Evolutionary conservation across 768 basidiomycete species (phyloP).

Genomic region (Boletus reticuloceps): DNA sequence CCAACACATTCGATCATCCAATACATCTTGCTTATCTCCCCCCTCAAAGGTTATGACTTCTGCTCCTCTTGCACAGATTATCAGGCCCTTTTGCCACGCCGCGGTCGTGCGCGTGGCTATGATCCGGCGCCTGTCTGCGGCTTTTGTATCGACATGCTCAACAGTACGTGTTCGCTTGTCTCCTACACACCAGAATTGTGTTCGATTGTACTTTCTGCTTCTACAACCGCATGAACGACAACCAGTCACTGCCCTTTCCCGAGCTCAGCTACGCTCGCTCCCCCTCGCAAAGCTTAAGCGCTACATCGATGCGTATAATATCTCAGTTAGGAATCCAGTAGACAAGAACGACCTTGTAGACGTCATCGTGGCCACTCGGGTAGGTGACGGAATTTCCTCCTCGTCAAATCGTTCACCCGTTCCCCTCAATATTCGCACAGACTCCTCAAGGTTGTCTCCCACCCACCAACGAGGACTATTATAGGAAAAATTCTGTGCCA

Average conservation of each 20-base stretch:
- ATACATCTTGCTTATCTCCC: background rate
- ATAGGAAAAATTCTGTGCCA: slow-evolving; percentile 31
- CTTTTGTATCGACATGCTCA: slow-evolving; percentile 70
- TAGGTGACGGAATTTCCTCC: slow-evolving; percentile 33
- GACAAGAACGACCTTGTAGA: slow-evolving; percentile 82
- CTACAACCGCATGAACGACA: background rate
- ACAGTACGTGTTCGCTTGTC: slow-evolving; percentile 41
- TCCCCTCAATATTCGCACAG: slow-evolving; percentile 31
- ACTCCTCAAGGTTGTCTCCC: slow-evolving; percentile 60
- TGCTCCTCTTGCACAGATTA: slow-evolving; percentile 74
- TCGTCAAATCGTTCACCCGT: background rate
- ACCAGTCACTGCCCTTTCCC: slow-evolving; percentile 68
- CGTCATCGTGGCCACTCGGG: slow-evolving; percentile 48
- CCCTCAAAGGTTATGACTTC: slow-evolving; percentile 58
- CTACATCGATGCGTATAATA: slow-evolving; percentile 69
- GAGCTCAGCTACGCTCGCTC: slow-evolving; percentile 51
- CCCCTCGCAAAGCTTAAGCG: slow-evolving; percentile 63
- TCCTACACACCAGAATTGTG: background rate
- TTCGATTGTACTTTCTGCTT: background rate
- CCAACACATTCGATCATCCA: background rate
- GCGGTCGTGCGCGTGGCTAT: slow-evolving; percentile 52
- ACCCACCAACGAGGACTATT: slow-evolving; percentile 53
- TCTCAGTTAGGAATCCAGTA: slow-evolving; percentile 56
- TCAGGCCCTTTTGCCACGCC: slow-evolving; percentile 74
- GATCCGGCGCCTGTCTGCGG: slow-evolving; percentile 66